Evolutionary conservation across 2,329 filamentous ascomycete genomes (phyloP).

Genomic region (Paramyrothecium roridum): DNA sequence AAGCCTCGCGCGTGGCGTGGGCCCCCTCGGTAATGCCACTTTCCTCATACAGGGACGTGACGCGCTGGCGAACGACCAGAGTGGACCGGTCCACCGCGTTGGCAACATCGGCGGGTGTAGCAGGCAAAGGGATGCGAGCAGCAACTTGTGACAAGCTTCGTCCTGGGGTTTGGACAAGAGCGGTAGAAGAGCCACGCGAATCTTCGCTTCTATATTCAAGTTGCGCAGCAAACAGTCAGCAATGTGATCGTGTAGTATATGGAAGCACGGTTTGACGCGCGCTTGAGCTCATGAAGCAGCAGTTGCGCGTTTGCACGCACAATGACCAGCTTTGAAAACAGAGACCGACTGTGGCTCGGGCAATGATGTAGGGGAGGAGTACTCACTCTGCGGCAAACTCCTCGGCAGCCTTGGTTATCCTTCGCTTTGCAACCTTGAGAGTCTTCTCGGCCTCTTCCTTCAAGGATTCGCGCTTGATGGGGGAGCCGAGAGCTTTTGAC

Average conservation of each 20-base stretch:
- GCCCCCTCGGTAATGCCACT: constrained; percentile 66
- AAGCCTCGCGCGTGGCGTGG: constrained; percentile 62
- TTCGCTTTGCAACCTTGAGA: constrained; percentile 44
- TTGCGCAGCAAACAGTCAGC: constrained; percentile 10
- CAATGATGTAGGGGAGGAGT: neutral
- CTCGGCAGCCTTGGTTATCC: constrained; percentile 40
- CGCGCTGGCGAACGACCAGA: constrained; percentile 62
- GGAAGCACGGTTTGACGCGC: no score
- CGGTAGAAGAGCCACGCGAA: constrained; percentile 33
- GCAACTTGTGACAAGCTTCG: constrained; percentile 52
- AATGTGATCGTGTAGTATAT: constrained; percentile 3
- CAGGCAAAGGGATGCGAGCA: constrained; percentile 67
- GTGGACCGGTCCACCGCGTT: constrained; percentile 72
- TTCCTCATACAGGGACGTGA: constrained; percentile 60
- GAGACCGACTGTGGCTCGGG: neutral
- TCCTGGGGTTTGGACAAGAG: constrained; percentile 46
- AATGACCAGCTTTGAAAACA: neutral
- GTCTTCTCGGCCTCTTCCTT: constrained; percentile 33
- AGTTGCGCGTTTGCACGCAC: constrained; percentile 6
- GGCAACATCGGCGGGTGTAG: constrained; percentile 76
- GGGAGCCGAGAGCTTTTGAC: constrained; percentile 55
- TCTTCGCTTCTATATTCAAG: constrained; percentile 22
- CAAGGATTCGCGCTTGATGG: constrained; percentile 53
- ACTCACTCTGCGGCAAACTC: constrained; percentile 46
- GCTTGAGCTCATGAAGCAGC: no score